A percentile compares a stretch with the other conserved stretches of the same genome.
These are phyloP conservation scores for Cordia subcordata DNA, from an alignment of 257 asterid genomes.

Conservation along the genomic window DNA sequence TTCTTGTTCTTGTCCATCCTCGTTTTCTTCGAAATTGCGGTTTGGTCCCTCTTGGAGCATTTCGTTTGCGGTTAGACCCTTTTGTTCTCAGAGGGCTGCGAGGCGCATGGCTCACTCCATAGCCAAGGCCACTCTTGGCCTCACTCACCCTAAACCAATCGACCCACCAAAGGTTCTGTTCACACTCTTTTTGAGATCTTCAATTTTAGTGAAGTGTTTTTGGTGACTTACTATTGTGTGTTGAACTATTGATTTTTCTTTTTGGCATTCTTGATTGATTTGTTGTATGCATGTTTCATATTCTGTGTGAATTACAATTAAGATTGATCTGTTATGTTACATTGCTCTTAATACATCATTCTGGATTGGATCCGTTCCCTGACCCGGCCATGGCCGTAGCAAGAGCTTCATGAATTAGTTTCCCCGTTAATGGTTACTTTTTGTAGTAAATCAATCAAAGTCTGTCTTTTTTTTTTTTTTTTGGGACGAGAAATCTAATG, in stretches of 20 bases:
- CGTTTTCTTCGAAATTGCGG: constrained; percentile 26
- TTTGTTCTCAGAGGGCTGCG: constrained; percentile 23
- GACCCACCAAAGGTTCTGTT: constrained; percentile 30
- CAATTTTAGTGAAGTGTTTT: neutral
- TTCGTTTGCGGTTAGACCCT: constrained; percentile 24
- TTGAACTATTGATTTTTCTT: neutral
- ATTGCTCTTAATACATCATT: too few relatives aligned
- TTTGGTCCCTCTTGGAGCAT: constrained; percentile 21
- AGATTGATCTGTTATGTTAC: too few relatives aligned
- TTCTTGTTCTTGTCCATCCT: constrained; percentile 7
- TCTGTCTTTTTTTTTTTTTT: too few relatives aligned
- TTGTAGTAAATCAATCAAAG: too few relatives aligned
- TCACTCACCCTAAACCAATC: constrained; percentile 30
- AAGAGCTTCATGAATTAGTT: too few relatives aligned
- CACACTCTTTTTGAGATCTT: neutral
- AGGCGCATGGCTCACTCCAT: constrained; percentile 40
- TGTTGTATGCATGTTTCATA: too few relatives aligned
- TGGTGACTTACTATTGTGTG: neutral
- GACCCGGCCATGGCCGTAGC: too few relatives aligned
- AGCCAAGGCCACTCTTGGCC: constrained; percentile 50
- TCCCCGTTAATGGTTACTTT: too few relatives aligned
- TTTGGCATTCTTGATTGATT: neutral
- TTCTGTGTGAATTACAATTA: too few relatives aligned
- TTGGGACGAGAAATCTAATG: too few relatives aligned
- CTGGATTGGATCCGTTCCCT: too few relatives aligned